A percentile compares a stretch with the other conserved stretches of the same genome.
Conservation (phyloP, 805 yeast species). For the Peterozyma xylosa region DNA sequence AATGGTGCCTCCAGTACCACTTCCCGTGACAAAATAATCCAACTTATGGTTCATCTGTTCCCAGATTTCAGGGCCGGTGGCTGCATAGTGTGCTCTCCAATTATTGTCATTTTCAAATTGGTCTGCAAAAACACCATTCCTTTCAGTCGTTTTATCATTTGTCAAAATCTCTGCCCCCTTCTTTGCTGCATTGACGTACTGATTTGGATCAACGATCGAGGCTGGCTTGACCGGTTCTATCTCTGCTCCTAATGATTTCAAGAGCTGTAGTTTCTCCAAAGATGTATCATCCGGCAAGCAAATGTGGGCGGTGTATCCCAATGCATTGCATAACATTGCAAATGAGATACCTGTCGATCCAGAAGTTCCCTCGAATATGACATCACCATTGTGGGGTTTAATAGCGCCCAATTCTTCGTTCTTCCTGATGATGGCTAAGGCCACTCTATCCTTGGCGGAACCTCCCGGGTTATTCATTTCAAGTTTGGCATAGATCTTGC, state of each 20-base stretch:
- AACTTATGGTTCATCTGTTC: constrained; percentile 56
- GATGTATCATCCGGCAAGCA: constrained; percentile 94
- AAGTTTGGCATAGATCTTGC: constrained; percentile 78
- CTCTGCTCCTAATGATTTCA: constrained; percentile 71
- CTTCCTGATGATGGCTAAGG: constrained; percentile 68
- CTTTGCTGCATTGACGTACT: constrained; percentile 86
- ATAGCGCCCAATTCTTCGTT: constrained; percentile 57
- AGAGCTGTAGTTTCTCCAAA: constrained; percentile 65
- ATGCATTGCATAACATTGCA: constrained; percentile 81
- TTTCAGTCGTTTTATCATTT: constrained; percentile 24
- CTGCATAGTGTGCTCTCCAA: constrained; percentile 74
- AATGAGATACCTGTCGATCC: constrained; percentile 96
- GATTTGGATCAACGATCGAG: constrained; percentile 86
- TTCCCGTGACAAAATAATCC: constrained; percentile 81
- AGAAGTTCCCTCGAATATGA: constrained; percentile 89
- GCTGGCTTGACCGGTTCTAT: constrained; percentile 90
- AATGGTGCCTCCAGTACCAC: constrained; percentile 97
- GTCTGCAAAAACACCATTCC: constrained; percentile 80
- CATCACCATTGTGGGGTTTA: constrained; percentile 54
- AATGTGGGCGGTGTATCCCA: constrained; percentile 89
- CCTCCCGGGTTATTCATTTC: constrained; percentile 91
- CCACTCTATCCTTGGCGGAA: constrained; percentile 92
- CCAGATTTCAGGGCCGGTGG: constrained; percentile 94
- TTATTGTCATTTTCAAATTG: constrained; percentile 92
- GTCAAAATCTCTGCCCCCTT: constrained; percentile 49